Evolutionary conservation across 2,329 filamentous ascomycete genomes (phyloP), one percentile per base, ranked within the genome.

Genomic region (Pseudogymnoascus sp.): DNA sequence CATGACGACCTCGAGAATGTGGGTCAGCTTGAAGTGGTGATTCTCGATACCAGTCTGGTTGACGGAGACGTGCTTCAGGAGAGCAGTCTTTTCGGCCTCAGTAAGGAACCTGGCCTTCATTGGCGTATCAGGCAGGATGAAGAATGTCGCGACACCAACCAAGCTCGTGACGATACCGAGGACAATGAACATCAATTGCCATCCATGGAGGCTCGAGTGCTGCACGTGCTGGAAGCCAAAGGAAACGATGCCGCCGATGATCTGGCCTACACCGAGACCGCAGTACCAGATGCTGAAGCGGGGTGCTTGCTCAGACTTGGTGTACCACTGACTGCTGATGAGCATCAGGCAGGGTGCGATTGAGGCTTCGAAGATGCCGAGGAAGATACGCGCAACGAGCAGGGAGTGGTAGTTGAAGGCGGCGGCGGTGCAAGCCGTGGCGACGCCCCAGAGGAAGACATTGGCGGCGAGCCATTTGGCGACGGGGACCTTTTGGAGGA

Each of bases 271-370:
- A 1, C 84, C 83, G 11, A 86, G 74, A 7, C 83, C 82, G 34
- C 78, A 75, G 67, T 84, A 86, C 83, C 83, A 86, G 67, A 85
- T 76, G 16, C 78, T 80, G 69, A 84, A 83, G 7, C 83, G 77
- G 6, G 81, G 79, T 3, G 81, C 79, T 67, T 82, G 80, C 69
- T 86, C 83, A 1, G 74, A 74, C 62, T 79, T 78, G 28, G 76
- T 79, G 66, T 84, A 86, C 77, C 80, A 86, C 67, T 81, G 78
- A 61, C 79, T 81, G 64, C 79, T 83, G 65, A 86, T 80, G 59
- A 87, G 75, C 74, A 85, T 82, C 61, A 86, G 70, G 1, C 79
- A 83, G 1, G 84, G 84, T 1, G 79, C 80, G 60, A 86, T 81
- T 2, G 81, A 81, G 2, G 83, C 81, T 69, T 81, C 84, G 62